Evolutionary conservation across 805 yeast genomes (phyloP), one percentile per base, ranked within the genome.

Genomic region (Sungouiella thailandica): DNA sequence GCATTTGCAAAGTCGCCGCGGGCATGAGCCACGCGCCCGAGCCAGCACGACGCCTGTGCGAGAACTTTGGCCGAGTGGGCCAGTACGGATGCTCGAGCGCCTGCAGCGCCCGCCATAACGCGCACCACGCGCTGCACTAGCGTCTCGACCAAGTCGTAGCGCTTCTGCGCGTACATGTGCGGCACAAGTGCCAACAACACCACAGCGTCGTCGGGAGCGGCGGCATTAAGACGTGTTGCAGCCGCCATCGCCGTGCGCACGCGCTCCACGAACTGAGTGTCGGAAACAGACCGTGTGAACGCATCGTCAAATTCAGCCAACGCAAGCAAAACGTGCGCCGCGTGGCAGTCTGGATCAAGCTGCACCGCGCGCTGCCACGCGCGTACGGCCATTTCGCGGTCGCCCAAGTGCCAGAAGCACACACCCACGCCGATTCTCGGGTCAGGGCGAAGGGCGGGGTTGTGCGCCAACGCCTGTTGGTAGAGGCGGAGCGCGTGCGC

Each of bases 341-440:
- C 74, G 12, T 69, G 53, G 44, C 77, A 77, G 16, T 64, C 52
- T 4, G 82, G 78, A 42, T 82, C 76, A 26, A 90, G 58, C 52
- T 80, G 83, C 20, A 79, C 60, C 1, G 86, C 72, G 50, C 97
- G 74, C 41, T 75, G 73, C 97, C 97, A 93, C 0, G 97, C 82
- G 31, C 65, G 63, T 5, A 72, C 52, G 0, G 98, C 97, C 65
- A 86, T 73, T 32, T 72, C 73, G 43, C 76, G 74, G 55, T 86
- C 95, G 33, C 82, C 82, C 41, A 93, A 64, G 40, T 76, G 76
- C 97, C 97, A 93, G 54, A 80, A 90, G 58, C 97, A 89, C 44
- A 93, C 64, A 23, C 98, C 99, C 40, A 90, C 77, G 18, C 97
- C 99, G 40, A 93, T 73, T 58, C 99, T 72, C 13, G 97, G 94